These are phyloP conservation scores for Penicillium expansum DNA, from an alignment of 2,329 filamentous ascomycete genomes.

Conservation along the genomic window DNA sequence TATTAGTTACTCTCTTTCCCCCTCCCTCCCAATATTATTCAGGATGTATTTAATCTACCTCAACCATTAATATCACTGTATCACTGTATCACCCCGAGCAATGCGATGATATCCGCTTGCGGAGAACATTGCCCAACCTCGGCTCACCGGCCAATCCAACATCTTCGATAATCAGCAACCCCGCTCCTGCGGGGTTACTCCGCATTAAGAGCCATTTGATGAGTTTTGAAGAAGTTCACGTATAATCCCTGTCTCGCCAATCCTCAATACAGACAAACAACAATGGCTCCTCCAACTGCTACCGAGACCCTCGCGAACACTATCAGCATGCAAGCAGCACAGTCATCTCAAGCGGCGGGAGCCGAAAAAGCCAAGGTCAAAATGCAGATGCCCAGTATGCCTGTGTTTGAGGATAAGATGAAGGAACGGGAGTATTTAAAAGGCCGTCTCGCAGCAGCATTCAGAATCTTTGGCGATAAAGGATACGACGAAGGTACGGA, in stretches of 20 bases:
- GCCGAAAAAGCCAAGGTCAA: slow-evolving; percentile 32
- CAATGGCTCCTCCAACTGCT: slow-evolving; percentile 32
- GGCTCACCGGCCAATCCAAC: neutral
- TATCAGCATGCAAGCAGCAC: slow-evolving; percentile 18
- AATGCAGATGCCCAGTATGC: slow-evolving; percentile 33
- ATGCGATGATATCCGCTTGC: too few relatives aligned
- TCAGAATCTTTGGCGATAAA: slow-evolving; percentile 58
- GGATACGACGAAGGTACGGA: slow-evolving; percentile 52
- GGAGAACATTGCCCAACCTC: neutral
- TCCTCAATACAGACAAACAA: neutral
- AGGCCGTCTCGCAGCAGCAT: slow-evolving; percentile 54
- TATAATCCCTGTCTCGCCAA: neutral
- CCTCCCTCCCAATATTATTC: neutral
- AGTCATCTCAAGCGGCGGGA: slow-evolving; percentile 24
- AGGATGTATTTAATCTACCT: neutral
- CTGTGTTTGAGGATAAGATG: slow-evolving; percentile 42
- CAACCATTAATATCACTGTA: too few relatives aligned
- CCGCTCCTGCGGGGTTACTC: too few relatives aligned
- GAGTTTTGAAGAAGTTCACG: neutral
- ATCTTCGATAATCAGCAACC: slow-evolving; percentile 6
- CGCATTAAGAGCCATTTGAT: neutral
- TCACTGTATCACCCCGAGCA: too few relatives aligned
- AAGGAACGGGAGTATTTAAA: slow-evolving; percentile 55
- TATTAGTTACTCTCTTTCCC: too few relatives aligned
- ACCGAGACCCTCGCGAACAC: slow-evolving; percentile 23